phyloP scores from a whole-genome alignment of 768 basidiomycete species.

The Holtermanniella nyarrowii region DNA sequence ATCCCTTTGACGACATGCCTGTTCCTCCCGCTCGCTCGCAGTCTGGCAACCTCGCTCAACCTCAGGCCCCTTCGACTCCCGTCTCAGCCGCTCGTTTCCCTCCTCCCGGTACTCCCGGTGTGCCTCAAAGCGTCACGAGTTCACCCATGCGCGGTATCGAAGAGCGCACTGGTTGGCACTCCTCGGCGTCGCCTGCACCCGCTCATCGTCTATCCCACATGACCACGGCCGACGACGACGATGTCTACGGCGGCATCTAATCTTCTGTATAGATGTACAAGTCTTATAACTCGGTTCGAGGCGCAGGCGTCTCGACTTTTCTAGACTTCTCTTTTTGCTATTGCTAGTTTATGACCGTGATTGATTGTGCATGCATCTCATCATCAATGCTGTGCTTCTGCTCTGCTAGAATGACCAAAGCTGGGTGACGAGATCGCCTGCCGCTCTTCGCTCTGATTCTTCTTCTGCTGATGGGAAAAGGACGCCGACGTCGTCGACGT shows the following conservation, averaged over 20 bases:
- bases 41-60: slow-evolving; percentile 10
- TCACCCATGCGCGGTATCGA: slow-evolving; percentile 20
- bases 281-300: background rate
- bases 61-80: slow-evolving; percentile 15
- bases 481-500: background rate
- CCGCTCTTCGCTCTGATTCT: slow-evolving; percentile 1
- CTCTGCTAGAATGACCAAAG: slow-evolving; percentile 13
- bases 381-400: too few relatives aligned
- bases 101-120: slow-evolving; percentile 29
- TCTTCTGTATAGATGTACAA: background rate
- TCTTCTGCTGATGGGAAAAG: slow-evolving; percentile 4
- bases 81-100: slow-evolving; percentile 21
- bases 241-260: slow-evolving; percentile 35
- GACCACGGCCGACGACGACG: slow-evolving; percentile 23
- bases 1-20: slow-evolving; percentile 21
- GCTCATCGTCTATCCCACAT: too few relatives aligned
- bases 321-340: too few relatives aligned
- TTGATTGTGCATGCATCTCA: background rate
- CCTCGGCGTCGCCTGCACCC: slow-evolving; percentile 3
- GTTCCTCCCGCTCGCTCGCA: background rate
- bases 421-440: slow-evolving; percentile 7
- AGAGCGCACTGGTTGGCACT: background rate
- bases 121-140: slow-evolving; percentile 30
- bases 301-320: too few relatives aligned
- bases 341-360: too few relatives aligned